Percentiles rank a stretch among this genome's conserved stretches.
phyloP scores from a whole-genome alignment of 495 filamentous ascomycete species.

The Daldinia grandis region DNA sequence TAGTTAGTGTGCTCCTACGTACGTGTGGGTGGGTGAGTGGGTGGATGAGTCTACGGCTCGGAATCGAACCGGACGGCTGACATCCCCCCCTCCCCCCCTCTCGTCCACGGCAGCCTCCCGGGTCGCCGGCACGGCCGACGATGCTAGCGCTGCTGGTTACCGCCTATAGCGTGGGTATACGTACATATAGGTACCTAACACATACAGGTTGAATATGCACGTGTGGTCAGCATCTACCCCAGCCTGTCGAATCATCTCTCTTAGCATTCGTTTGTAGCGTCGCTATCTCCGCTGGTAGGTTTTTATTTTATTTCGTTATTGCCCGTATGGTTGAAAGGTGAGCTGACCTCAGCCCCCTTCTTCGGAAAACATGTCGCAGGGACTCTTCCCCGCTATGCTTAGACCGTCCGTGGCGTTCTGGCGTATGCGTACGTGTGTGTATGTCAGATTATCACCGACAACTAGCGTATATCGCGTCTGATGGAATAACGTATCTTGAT shows the following conservation, averaged over 20 bases:
- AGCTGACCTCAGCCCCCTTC: conserved; percentile 21
- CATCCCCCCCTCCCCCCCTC: not conserved
- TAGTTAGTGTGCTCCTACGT: not conserved
- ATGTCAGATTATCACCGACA: conserved; percentile 7
- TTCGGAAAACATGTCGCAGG: conserved; percentile 15
- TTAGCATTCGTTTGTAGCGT: not conserved
- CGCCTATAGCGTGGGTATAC: conserved; percentile 6
- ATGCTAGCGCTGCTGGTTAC: conserved; percentile 19
- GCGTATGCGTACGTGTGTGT: not conserved
- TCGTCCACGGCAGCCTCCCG: not conserved
- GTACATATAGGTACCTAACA: conserved; percentile 2
- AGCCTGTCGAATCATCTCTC: not conserved
- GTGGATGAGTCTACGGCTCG: conserved; percentile 16
- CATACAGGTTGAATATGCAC: not conserved
- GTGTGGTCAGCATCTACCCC: conserved; percentile 9
- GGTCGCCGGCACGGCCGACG: conserved; percentile 10
- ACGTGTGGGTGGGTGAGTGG: not conserved
- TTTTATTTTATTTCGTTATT: not conserved
- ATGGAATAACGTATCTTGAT: not conserved
- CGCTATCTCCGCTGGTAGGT: not conserved
- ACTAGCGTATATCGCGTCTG: not conserved
- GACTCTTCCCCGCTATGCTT: not conserved
- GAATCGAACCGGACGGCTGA: conserved; percentile 22
- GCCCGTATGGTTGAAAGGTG: not conserved
- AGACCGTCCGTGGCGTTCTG: not conserved